Base-by-base conservation (phyloP, 2,329 filamentous ascomycete species). In the Apiospora kogelbergensis region DNA sequence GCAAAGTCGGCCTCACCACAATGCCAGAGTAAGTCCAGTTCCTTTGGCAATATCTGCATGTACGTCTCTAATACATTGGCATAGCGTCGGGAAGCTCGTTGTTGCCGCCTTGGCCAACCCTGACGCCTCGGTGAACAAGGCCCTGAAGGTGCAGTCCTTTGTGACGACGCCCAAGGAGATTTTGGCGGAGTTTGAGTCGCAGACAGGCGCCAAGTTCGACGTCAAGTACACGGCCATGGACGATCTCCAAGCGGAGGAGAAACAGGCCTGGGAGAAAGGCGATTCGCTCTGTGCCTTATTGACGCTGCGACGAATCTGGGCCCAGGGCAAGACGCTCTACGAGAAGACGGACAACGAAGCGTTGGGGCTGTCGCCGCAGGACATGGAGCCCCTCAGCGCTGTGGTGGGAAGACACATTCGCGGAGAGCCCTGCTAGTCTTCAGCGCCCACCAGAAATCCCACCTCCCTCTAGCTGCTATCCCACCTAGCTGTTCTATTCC, bases 281-380 rank as follows among this genome's bases (percentile, higher is more conserved):
- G 78, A 83, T 63, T 84, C 89, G 0, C 70, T 76, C 22, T 89
- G 89, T 0, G 88, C 88, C 0, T 72, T 81, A 1, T 83, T 85
- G 65, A 93, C 91, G 0, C 79, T 94, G 72, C 82, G 89, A 63
- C 81, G 92, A 22, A 94, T 94, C 66, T 94, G 91, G 92, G 86
- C 87, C 0, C 88, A 92, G 74, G 92, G 92, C 0, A 89, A 90
- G 1, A 94, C 91, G 0, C 77, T 93, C 63, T 93, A 94, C 75
- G 85, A 88, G 1, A 86, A 87, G 78, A 86, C 89, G 68, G 91
- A 93, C 75, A 93, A 94, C 73, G 84, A 83, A 37, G 73, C 84
- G 1, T 83, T 93, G 67, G 88, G 84, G 0, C 45, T 86, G 13
- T 73, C 76, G 7, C 82, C 82, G 4, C 83, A 83, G 10, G 80